Conservation (phyloP, 2,329 filamentous ascomycete genomes). For the Sporothrix phasma region DNA sequence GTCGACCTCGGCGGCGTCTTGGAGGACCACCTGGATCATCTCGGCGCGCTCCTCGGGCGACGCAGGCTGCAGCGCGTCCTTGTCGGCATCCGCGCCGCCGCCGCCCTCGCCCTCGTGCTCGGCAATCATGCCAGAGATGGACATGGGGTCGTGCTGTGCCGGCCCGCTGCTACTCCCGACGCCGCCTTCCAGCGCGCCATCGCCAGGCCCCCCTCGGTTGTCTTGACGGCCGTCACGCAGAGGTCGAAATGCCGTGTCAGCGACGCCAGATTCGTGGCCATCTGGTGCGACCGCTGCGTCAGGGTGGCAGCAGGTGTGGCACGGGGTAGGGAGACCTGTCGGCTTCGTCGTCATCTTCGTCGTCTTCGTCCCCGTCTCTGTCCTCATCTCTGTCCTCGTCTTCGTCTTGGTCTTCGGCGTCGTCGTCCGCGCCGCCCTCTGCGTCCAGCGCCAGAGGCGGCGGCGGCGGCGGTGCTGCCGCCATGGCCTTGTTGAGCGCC, state of each 20-base stretch:
- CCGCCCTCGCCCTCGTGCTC: slow-evolving; percentile 37
- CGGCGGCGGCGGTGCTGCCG: slow-evolving; percentile 29
- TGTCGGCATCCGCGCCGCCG: slow-evolving; percentile 15
- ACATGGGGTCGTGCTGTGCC: slow-evolving; percentile 36
- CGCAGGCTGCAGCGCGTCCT: slow-evolving; percentile 60
- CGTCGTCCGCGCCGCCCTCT: not conserved
- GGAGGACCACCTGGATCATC: slow-evolving; percentile 70
- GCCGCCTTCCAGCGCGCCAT: slow-evolving; percentile 58
- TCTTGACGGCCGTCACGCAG: slow-evolving; percentile 81
- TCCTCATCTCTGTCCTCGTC: not conserved
- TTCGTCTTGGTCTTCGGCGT: not conserved
- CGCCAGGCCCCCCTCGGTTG: slow-evolving; percentile 71
- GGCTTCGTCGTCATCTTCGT: not conserved
- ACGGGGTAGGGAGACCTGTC: slow-evolving; percentile 29
- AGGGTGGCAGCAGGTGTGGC: slow-evolving; percentile 49
- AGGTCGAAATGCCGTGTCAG: slow-evolving; percentile 85
- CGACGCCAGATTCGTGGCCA: slow-evolving; percentile 71
- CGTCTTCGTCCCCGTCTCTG: not conserved
- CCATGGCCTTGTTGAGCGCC: slow-evolving; percentile 49
- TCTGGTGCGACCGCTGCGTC: slow-evolving; percentile 65
- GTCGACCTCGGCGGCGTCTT: slow-evolving; percentile 59
- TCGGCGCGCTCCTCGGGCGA: slow-evolving; percentile 67
- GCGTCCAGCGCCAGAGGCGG: slow-evolving; percentile 15
- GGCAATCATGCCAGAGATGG: slow-evolving; percentile 57
- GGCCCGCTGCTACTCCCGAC: slow-evolving; percentile 43